Conservation (phyloP, 805 yeast genomes). For the Lachancea dasiensis region DNA sequence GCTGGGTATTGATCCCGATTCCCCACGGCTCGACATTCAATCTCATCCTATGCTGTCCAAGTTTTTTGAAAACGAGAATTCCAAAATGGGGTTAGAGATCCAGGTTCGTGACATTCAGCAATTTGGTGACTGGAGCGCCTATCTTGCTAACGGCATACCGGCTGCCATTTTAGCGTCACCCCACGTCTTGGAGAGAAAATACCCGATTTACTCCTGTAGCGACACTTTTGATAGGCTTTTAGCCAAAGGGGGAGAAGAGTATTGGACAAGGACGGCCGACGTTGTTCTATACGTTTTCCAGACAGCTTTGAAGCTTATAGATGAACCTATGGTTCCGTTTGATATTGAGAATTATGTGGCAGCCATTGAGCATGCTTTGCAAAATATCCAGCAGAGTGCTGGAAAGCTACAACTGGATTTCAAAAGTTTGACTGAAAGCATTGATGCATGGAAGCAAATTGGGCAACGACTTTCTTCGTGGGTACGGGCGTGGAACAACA, state of each 20-base stretch:
- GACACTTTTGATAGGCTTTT: constrained; percentile 58
- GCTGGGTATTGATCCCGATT: constrained; percentile 43
- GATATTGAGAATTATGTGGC: constrained; percentile 45
- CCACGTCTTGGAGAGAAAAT: constrained; percentile 25
- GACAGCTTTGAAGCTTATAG: constrained; percentile 54
- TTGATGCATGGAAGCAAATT: constrained; percentile 37
- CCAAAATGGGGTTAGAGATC: constrained; percentile 23
- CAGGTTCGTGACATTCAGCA: constrained; percentile 31
- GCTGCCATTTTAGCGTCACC: constrained; percentile 25
- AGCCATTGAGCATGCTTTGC: constrained; percentile 38
- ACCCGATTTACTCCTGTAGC: constrained; percentile 59
- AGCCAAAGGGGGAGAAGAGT: constrained; percentile 45
- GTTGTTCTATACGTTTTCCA: constrained; percentile 52
- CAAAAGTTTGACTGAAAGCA: constrained; percentile 25
- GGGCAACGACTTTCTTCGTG: constrained; percentile 50
- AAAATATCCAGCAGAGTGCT: constrained; percentile 37
- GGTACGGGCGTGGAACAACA: constrained; percentile 57
- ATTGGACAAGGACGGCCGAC: constrained; percentile 48
- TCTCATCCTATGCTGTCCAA: constrained; percentile 61
- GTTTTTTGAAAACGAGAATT: constrained; percentile 36
- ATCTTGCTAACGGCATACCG: constrained; percentile 53
- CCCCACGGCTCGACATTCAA: constrained; percentile 46
- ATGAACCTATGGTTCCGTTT: constrained; percentile 71
- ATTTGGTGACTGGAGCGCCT: constrained; percentile 64
- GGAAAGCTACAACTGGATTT: constrained; percentile 30